These are phyloP conservation scores for Zymoseptoria passerinii DNA, from an alignment of 2,329 filamentous ascomycete genomes.

Conservation along the genomic window DNA sequence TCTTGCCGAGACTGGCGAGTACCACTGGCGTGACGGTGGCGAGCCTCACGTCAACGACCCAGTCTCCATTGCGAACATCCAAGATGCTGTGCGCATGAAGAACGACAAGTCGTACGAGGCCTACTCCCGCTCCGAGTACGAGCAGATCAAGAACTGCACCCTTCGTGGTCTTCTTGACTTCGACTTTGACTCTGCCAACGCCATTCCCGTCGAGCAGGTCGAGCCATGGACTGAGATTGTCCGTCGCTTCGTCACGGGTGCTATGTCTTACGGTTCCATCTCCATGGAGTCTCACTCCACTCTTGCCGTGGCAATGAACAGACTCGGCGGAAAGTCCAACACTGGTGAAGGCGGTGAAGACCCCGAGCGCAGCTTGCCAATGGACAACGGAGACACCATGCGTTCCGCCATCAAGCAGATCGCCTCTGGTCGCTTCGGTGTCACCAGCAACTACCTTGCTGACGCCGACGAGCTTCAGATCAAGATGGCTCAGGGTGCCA, in stretches of 20 bases:
- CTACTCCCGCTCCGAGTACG: constrained; percentile 85
- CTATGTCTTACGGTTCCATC: constrained; percentile 98
- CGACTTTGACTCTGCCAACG: constrained; percentile 76
- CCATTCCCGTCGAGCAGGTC: constrained; percentile 91
- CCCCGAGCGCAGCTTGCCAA: constrained; percentile 73
- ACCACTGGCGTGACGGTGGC: constrained; percentile 95
- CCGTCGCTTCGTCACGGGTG: constrained; percentile 88
- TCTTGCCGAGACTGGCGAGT: constrained; percentile 86
- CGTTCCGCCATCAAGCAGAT: constrained; percentile 96
- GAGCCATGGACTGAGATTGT: constrained; percentile 98
- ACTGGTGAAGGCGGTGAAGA: constrained; percentile 97
- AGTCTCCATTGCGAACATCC: constrained; percentile 88
- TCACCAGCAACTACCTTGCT: constrained; percentile 87
- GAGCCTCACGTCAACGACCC: constrained; percentile 95
- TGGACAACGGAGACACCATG: constrained; percentile 94
- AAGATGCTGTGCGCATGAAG: constrained; percentile 92
- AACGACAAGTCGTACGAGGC: constrained; percentile 98
- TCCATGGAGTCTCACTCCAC: constrained; percentile 98
- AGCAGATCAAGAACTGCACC: constrained; percentile 94
- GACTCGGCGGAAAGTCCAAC: constrained; percentile 92
- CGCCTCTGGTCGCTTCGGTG: constrained; percentile 90
- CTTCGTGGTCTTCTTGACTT: constrained; percentile 91
- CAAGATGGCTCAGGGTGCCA: constrained; percentile 98
- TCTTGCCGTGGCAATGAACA: constrained; percentile 91
- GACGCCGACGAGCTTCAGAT: constrained; percentile 96